These are phyloP conservation scores for Aspergillus fumigatus DNA, from an alignment of 2,329 filamentous ascomycete species.

Conservation along the genomic window DNA sequence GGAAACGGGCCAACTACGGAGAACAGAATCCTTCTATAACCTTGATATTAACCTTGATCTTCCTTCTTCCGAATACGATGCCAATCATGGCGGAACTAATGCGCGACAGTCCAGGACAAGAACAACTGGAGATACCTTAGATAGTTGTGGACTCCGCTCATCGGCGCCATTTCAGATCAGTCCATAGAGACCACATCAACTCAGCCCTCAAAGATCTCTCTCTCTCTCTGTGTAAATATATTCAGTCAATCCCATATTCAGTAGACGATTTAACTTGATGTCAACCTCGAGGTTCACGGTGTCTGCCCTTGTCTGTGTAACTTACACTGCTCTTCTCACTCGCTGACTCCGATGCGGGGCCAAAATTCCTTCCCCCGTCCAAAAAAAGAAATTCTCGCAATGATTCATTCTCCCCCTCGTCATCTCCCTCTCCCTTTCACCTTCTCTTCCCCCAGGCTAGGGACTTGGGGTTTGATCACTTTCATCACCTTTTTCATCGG, in stretches of 20 bases:
- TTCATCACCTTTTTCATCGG: neutral
- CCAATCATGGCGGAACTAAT: neutral
- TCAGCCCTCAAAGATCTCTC: neutral
- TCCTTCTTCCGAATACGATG: neutral
- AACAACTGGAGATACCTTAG: neutral
- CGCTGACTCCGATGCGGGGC: neutral
- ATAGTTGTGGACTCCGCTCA: neutral
- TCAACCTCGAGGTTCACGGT: neutral
- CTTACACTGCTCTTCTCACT: neutral
- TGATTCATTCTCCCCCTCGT: neutral
- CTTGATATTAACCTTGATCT: neutral
- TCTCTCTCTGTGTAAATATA: neutral
- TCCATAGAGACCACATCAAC: neutral
- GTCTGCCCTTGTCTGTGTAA: neutral
- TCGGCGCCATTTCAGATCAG: neutral
- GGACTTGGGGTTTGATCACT: neutral
- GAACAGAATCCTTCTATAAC: neutral
- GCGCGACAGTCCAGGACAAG: too few species aligned
- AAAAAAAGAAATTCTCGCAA: neutral
- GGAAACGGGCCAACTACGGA: neutral
- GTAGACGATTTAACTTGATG: neutral
- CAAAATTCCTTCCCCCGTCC: neutral
- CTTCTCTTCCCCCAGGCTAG: neutral
- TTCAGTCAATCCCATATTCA: neutral
- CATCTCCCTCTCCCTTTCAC: neutral